Conservation (phyloP, 805 yeast species). For the Clavispora asparagi region DNA sequence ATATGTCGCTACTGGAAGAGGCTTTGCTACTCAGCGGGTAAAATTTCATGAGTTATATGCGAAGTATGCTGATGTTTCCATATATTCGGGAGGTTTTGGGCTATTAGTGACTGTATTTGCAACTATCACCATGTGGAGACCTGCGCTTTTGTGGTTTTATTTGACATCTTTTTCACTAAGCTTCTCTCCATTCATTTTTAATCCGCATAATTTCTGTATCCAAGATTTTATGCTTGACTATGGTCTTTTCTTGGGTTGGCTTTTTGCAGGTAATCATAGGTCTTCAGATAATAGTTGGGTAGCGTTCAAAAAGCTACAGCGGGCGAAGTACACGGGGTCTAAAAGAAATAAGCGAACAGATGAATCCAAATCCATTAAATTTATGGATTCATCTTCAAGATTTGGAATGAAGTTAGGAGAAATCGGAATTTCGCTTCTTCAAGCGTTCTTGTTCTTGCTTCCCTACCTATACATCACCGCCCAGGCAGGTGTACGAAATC, state of each 20-base stretch:
- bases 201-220: constrained; percentile 50
- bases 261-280: constrained; percentile 66
- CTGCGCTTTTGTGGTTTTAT: constrained; percentile 59
- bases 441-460: constrained; percentile 30
- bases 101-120: constrained; percentile 71
- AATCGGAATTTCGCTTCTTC: constrained; percentile 14
- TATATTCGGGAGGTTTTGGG: constrained; percentile 71
- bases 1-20: constrained; percentile 90
- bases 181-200: constrained; percentile 47
- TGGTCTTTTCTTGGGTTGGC: constrained; percentile 58
- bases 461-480: constrained; percentile 81
- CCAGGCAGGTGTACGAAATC: constrained; percentile 66
- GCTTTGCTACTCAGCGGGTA: constrained; percentile 80
- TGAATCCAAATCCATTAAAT: not conserved
- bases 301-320: constrained; percentile 41
- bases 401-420: constrained; percentile 14
- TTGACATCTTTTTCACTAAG: constrained; percentile 43
- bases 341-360: constrained; percentile 9
- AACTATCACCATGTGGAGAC: constrained; percentile 76
- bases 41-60: constrained; percentile 71
- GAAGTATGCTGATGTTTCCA: constrained; percentile 68
- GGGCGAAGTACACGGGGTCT: constrained; percentile 24
- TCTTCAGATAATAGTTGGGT: constrained; percentile 74
- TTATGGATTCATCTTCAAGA: constrained; percentile 7
- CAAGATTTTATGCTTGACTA: constrained; percentile 46